Evolutionary conservation across 2,329 filamentous ascomycete genomes (phyloP), one percentile per base, ranked within the genome.

Genomic region (Colletotrichum scovillei): DNA sequence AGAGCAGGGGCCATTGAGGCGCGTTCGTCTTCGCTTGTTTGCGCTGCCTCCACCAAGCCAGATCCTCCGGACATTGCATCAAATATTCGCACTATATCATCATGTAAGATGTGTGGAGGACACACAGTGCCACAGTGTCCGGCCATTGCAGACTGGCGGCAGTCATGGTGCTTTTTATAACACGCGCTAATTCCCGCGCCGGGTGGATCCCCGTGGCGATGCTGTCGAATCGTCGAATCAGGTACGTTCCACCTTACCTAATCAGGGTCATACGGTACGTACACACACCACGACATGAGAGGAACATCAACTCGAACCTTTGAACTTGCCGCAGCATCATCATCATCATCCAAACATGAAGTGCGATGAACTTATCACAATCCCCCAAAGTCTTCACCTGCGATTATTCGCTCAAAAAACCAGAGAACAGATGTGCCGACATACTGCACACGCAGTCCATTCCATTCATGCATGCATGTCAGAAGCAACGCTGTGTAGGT

Each of bases 101-200:
- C 1, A 1, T 46, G 2, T 0, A 6, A 42, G 3, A 16, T 28
- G 5, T 28, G 6, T 6, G 26, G 5, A 1, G 5, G 5, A 28
- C 5, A 28, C 26, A 72, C 65, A 69, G 66, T 64, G 5, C 1
- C 1, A 53, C 58, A 55, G 70, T 69, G 59, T 3, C 14, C 3
- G 1, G 0, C 12, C 6, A 26, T 49, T 12, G 19, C 19, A 66
- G 52, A 59, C 53, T 64, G 69, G 70, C 66, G 53, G 26, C 60
- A 46, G 30, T 52, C 67, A 60, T 67, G 30, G 53, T 70, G 42
- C 70, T 73, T 73, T 73, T 73, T 70, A 49, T 73, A 70, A 49
- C 55, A 53, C 38, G 66, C 70, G 67, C 70, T 70, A 73, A 62
- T 32, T 46, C 67, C 32, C 67, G 52, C 42, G 46, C 56, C 67